Conservation (phyloP, 768 basidiomycete species). For the Leucocoprinus leucothites region DNA sequence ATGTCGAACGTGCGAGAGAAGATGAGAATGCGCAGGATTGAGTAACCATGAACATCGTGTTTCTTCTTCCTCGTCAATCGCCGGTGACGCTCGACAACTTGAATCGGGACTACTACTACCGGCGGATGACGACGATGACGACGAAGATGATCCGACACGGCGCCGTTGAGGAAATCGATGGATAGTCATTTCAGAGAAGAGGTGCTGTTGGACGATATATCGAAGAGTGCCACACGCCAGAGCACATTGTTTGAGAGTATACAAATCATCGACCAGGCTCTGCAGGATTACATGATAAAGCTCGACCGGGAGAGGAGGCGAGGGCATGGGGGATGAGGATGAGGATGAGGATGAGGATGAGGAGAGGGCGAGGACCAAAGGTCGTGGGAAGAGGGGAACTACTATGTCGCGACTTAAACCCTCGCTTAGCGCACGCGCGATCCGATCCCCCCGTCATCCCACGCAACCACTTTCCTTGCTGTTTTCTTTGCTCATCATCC, state of each 20-base stretch:
- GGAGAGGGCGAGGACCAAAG: too few species aligned
- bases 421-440: too few species aligned
- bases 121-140: neutral
- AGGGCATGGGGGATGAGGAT: neutral
- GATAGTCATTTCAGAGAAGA: conserved; percentile 3
- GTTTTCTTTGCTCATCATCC: too few species aligned
- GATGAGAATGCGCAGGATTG: conserved; percentile 1
- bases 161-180: neutral
- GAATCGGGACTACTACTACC: too few species aligned
- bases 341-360: too few species aligned
- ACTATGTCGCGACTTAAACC: too few species aligned
- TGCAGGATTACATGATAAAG: conserved; percentile 6
- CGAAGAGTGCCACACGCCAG: neutral
- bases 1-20: conserved; percentile 8
- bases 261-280: conserved; percentile 1
- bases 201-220: conserved; percentile 10
- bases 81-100: neutral
- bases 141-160: neutral
- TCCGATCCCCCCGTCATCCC: too few species aligned
- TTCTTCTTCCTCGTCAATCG: neutral
- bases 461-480: too few species aligned
- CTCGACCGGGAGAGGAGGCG: conserved; percentile 5
- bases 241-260: conserved; percentile 3
- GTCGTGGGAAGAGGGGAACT: too few species aligned
- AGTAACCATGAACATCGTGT: conserved; percentile 6